These are phyloP conservation scores for Mercurialis annua DNA, from an alignment of 345 rosid genomes.

Conservation along the genomic window DNA sequence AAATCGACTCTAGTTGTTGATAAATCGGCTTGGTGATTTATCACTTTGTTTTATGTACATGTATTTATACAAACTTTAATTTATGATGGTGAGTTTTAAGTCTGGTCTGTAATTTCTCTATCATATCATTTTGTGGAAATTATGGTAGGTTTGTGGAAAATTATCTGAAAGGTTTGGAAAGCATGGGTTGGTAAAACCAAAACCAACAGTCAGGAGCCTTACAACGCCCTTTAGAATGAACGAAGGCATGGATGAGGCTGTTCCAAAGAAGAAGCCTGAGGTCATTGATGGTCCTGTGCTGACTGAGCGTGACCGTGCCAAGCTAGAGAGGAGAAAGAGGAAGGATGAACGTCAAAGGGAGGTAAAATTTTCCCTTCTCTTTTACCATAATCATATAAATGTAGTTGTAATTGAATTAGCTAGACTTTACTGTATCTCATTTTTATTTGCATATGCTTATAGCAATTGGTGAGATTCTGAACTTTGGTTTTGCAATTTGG, in stretches of 20 bases:
- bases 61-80: not conserved
- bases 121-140: slow-evolving; percentile 12
- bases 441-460: not conserved
- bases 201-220: slow-evolving; percentile 81
- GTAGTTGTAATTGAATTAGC: not conserved
- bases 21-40: not conserved
- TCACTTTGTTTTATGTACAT: not conserved
- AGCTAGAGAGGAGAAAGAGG: slow-evolving; percentile 86
- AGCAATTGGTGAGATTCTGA: not conserved
- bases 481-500: not conserved
- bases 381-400: not conserved
- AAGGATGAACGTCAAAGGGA: slow-evolving; percentile 98
- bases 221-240: slow-evolving; percentile 87
- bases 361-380: slow-evolving; percentile 29
- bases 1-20: not conserved
- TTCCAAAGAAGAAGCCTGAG: slow-evolving; percentile 89
- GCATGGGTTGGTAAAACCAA: slow-evolving; percentile 76
- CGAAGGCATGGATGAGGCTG: slow-evolving; percentile 98
- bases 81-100: not conserved
- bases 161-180: slow-evolving; percentile 83
- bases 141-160: slow-evolving; percentile 66
- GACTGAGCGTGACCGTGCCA: slow-evolving; percentile 73
- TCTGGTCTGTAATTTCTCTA: not conserved
- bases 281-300: slow-evolving; percentile 71
- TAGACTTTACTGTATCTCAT: not conserved